Percentiles rank a stretch among this genome's conserved stretches.
These are phyloP conservation scores for Komagataella populi DNA, from an alignment of 805 yeast genomes.

Conservation along the genomic window DNA sequence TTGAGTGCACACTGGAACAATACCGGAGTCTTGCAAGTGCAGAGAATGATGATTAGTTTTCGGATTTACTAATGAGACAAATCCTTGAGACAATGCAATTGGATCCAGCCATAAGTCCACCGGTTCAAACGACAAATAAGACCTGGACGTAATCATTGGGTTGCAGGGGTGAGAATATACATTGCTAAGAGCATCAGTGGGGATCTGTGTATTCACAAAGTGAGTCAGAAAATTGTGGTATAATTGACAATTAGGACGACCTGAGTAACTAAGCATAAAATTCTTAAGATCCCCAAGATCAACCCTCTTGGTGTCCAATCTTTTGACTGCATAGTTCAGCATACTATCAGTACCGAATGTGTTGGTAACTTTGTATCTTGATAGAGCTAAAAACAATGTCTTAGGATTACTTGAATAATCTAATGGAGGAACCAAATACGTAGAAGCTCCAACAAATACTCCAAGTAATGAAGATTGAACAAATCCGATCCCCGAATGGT, in stretches of 20 bases:
- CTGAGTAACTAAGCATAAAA: slow-evolving; percentile 68
- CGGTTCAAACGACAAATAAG: slow-evolving; percentile 82
- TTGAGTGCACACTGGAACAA: slow-evolving; percentile 90
- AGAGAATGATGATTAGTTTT: slow-evolving; percentile 55
- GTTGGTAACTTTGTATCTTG: slow-evolving; percentile 74
- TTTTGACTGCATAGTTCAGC: slow-evolving; percentile 57
- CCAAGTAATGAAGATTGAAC: slow-evolving; percentile 78
- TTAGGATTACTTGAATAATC: slow-evolving; percentile 68
- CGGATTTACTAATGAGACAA: slow-evolving; percentile 66
- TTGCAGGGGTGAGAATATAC: slow-evolving; percentile 71
- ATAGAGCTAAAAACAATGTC: slow-evolving; percentile 52
- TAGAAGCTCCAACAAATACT: slow-evolving; percentile 73
- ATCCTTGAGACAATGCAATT: slow-evolving; percentile 80
- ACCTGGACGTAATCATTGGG: slow-evolving; percentile 73
- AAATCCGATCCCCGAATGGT: slow-evolving; percentile 78
- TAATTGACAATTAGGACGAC: slow-evolving; percentile 56
- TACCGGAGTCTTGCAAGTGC: slow-evolving; percentile 85
- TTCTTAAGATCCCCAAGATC: slow-evolving; percentile 56
- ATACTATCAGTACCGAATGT: slow-evolving; percentile 74
- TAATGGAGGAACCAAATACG: slow-evolving; percentile 65
- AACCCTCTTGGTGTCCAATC: slow-evolving; percentile 40
- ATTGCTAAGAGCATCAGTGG: slow-evolving; percentile 57
- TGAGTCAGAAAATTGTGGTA: slow-evolving; percentile 43
- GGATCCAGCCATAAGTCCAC: slow-evolving; percentile 82
- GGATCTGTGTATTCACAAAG: slow-evolving; percentile 51